Conservation (phyloP, 2,329 filamentous ascomycete genomes). For the Colletotrichum sp. region DNA sequence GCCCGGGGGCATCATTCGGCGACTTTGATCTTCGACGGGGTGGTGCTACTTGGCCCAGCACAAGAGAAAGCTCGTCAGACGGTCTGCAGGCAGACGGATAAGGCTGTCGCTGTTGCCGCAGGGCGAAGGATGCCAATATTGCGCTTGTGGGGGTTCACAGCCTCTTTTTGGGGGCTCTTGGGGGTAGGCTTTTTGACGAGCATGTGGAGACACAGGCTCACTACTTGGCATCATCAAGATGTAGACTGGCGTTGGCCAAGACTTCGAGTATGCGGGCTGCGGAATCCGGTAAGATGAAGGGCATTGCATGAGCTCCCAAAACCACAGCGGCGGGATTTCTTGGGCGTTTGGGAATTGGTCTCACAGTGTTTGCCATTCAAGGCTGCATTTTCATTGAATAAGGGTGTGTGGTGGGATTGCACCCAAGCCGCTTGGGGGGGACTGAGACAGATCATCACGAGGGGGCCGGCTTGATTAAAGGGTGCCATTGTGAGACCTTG, state of each 20-base stretch:
- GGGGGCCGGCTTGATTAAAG: background rate
- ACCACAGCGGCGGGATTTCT: background rate
- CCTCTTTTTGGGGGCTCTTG: background rate
- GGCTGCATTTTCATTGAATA: background rate
- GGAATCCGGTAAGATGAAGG: background rate
- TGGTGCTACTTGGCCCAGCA: background rate
- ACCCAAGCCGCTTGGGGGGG: background rate
- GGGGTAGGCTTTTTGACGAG: background rate
- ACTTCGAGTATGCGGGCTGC: background rate
- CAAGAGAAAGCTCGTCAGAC: background rate
- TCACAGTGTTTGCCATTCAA: background rate
- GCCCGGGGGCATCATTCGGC: background rate
- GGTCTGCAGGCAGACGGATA: constrained; percentile 3
- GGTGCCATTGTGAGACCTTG: background rate
- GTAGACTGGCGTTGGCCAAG: background rate
- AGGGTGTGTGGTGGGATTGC: background rate
- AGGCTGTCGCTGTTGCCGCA: background rate
- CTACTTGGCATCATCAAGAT: background rate
- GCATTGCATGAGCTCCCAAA: background rate
- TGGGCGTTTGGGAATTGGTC: background rate
- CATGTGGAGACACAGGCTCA: background rate
- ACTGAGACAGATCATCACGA: background rate
- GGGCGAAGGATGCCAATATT: constrained; percentile 2
- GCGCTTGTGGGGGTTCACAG: background rate
- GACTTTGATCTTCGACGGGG: background rate